These are phyloP conservation scores for Acanthamoeba triangularis DNA, from an alignment of 208 protist genomes.

Conservation along the genomic window DNA sequence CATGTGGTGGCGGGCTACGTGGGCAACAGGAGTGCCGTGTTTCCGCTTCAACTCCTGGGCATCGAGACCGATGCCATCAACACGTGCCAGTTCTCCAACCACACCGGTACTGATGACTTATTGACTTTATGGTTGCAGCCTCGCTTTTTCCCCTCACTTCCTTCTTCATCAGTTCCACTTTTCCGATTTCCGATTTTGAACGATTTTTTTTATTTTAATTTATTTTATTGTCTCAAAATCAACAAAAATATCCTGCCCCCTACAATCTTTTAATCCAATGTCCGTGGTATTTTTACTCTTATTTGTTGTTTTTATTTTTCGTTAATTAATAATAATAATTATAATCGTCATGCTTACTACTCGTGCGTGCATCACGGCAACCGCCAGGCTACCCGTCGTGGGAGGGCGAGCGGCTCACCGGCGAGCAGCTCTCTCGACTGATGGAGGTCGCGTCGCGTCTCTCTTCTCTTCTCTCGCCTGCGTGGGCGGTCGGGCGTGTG, in stretches of 20 bases:
- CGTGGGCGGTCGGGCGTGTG: too few relatives aligned
- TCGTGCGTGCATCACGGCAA: too few relatives aligned
- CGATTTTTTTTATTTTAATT: too few relatives aligned
- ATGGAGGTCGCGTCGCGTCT: neutral
- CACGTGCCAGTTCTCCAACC: slow-evolving; percentile 97
- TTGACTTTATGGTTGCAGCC: too few relatives aligned
- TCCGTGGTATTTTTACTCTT: too few relatives aligned
- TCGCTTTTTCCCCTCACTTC: too few relatives aligned
- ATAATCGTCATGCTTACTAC: neutral
- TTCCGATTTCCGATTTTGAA: neutral
- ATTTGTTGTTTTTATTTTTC: too few relatives aligned
- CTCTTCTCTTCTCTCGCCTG: too few relatives aligned
- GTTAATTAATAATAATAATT: too few relatives aligned
- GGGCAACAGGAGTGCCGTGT: slow-evolving; percentile 96
- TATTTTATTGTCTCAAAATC: too few relatives aligned
- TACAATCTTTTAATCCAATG: too few relatives aligned
- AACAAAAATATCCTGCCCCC: neutral
- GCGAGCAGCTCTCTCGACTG: neutral
- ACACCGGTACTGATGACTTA: slow-evolving; percentile 88
- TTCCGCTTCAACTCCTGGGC: slow-evolving; percentile 96
- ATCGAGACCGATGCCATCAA: slow-evolving; percentile 97
- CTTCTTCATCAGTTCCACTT: neutral
- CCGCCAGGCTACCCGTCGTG: slow-evolving; percentile 37
- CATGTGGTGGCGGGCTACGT: slow-evolving; percentile 98
- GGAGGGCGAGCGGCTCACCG: slow-evolving; percentile 7